Evolutionary conservation across 2,329 filamentous ascomycete species (phyloP).

Genomic region (Stachybotrys elegans): DNA sequence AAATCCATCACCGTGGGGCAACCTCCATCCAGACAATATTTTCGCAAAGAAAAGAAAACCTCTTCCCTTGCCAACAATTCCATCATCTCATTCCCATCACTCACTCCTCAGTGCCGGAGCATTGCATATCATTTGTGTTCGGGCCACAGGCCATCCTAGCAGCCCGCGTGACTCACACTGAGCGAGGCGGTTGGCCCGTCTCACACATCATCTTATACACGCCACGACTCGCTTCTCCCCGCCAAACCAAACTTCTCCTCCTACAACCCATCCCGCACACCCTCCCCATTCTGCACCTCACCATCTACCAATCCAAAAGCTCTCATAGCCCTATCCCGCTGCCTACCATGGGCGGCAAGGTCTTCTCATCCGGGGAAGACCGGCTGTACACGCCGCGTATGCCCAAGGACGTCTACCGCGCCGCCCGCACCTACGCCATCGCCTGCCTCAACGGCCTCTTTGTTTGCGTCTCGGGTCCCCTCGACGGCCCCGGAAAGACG

Average conservation of each 20-base stretch:
- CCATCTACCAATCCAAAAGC: background rate
- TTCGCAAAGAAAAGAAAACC: too few species aligned
- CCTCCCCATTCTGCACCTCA: too few species aligned
- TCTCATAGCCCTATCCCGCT: background rate
- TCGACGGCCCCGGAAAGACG: constrained; percentile 64
- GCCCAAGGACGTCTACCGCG: constrained; percentile 49
- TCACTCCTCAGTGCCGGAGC: too few species aligned
- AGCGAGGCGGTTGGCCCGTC: too few species aligned
- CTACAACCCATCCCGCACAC: background rate
- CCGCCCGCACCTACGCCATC: constrained; percentile 41
- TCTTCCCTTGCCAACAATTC: too few species aligned
- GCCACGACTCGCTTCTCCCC: too few species aligned
- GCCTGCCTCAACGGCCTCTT: constrained; percentile 47
- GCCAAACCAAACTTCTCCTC: background rate
- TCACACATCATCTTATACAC: too few species aligned
- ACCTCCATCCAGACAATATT: too few species aligned
- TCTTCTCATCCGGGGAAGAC: constrained; percentile 43
- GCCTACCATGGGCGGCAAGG: constrained; percentile 59
- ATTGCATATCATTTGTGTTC: too few species aligned
- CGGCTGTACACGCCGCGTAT: constrained; percentile 62
- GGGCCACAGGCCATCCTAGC: background rate
- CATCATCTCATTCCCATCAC: too few species aligned
- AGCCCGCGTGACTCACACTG: background rate
- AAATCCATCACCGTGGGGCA: too few species aligned
- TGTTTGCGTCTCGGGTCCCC: constrained; percentile 49